These are phyloP conservation scores for Eremothecium cymbalariae DNA, from an alignment of 1,139 yeast species.

Conservation along the genomic window DNA sequence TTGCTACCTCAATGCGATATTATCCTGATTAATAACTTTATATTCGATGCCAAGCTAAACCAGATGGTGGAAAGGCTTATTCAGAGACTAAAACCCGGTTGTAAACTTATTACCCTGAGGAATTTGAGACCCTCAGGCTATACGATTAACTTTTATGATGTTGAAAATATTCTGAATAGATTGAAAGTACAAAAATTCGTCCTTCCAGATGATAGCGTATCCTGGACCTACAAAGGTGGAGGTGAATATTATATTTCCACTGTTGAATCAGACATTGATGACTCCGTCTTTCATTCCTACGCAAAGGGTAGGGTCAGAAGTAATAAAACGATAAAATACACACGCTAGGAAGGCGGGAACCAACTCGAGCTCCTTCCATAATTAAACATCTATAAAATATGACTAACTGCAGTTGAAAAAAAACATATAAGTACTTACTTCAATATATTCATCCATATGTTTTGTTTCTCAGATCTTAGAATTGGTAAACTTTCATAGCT, in stretches of 20 bases:
- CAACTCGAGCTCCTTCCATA: neutral
- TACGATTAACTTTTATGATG: slow-evolving; percentile 44
- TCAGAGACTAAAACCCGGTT: slow-evolving; percentile 58
- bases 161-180: slow-evolving; percentile 56
- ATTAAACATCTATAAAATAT: no score
- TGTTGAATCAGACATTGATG: slow-evolving; percentile 43
- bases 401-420: no score
- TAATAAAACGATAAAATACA: slow-evolving; percentile 20
- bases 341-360: slow-evolving; percentile 17
- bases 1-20: slow-evolving; percentile 60
- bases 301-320: slow-evolving; percentile 21
- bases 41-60: slow-evolving; percentile 69
- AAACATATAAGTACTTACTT: no score
- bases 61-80: slow-evolving; percentile 59
- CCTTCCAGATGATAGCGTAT: slow-evolving; percentile 65
- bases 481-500: no score
- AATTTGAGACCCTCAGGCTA: slow-evolving; percentile 51
- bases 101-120: slow-evolving; percentile 70
- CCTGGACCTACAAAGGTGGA: slow-evolving; percentile 87
- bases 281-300: slow-evolving; percentile 32
- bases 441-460: no score
- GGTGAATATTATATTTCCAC: slow-evolving; percentile 69
- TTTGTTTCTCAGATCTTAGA: no score
- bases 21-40: slow-evolving; percentile 70
- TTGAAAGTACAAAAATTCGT: slow-evolving; percentile 56